Conservation (phyloP, 2,329 filamentous ascomycete species). For the Hypoxylon sp. region DNA sequence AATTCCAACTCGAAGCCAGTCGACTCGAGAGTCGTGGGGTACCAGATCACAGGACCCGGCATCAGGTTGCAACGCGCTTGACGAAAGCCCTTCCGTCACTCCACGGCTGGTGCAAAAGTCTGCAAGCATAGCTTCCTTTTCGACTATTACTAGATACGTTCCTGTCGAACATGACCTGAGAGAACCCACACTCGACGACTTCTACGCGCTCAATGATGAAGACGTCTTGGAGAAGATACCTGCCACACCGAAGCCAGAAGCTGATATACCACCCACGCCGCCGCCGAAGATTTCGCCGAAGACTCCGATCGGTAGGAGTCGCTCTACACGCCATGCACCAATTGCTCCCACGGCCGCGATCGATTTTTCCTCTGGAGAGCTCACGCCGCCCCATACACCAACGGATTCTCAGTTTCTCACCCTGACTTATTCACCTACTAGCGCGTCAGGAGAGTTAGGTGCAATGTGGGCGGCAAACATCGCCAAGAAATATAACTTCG, state of each 20-base stretch:
- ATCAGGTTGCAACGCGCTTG: neutral
- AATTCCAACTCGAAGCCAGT: conserved; percentile 7
- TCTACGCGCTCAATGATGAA: conserved; percentile 69
- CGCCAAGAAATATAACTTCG: conserved; percentile 69
- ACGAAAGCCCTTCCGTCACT: conserved; percentile 29
- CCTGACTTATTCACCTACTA: conserved; percentile 62
- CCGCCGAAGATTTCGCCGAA: conserved; percentile 49
- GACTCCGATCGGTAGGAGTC: conserved; percentile 28
- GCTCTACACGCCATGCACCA: conserved; percentile 35
- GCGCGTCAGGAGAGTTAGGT: conserved; percentile 62
- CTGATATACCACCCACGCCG: conserved; percentile 49
- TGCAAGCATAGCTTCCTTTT: conserved; percentile 50
- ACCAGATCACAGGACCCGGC: conserved; percentile 45
- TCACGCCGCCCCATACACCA: conserved; percentile 51
- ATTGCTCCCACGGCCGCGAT: conserved; percentile 36
- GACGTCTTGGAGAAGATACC: conserved; percentile 67
- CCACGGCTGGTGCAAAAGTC: conserved; percentile 48
- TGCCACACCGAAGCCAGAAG: conserved; percentile 37
- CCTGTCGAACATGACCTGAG: conserved; percentile 58
- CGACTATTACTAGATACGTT: conserved; percentile 45
- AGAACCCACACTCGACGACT: conserved; percentile 69
- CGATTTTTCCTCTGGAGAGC: conserved; percentile 41
- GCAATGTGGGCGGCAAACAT: conserved; percentile 70
- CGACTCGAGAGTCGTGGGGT: conserved; percentile 50
- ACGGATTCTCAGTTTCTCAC: conserved; percentile 58